phyloP scores from a whole-genome alignment of 179 eudicot species.

The Heliamphora pulchella region DNA sequence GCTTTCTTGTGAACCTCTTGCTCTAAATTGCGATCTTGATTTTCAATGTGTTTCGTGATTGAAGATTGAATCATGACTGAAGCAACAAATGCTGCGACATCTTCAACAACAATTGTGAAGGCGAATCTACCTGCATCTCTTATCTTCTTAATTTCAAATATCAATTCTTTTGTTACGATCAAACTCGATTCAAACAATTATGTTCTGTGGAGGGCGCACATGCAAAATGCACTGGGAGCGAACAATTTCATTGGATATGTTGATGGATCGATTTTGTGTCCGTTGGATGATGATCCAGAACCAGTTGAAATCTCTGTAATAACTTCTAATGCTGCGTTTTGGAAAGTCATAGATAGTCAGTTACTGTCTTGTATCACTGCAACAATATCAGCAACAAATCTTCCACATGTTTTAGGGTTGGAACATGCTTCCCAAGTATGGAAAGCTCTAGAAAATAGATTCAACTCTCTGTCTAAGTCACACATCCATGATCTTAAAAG shows the following conservation, averaged over 20 bases:
- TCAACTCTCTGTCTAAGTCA: neutral
- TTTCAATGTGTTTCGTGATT: too few relatives aligned
- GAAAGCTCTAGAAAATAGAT: neutral
- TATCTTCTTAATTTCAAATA: neutral
- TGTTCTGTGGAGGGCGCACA: neutral
- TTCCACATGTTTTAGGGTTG: neutral
- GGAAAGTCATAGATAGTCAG: neutral
- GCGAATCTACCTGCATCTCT: neutral
- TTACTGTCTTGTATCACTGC: neutral
- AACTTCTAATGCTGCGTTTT: neutral
- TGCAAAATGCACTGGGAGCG: neutral
- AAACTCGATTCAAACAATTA: neutral
- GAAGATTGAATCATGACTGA: too few relatives aligned
- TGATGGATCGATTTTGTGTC: neutral
- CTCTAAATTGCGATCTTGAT: too few relatives aligned
- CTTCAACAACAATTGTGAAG: too few relatives aligned
- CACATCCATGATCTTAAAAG: neutral
- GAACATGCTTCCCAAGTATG: neutral
- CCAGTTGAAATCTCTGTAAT: neutral
- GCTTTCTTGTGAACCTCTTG: too few relatives aligned
- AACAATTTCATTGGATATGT: neutral
- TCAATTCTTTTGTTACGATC: neutral
- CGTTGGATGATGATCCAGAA: neutral
- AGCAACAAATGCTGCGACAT: too few relatives aligned
- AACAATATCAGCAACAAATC: neutral